Evolutionary conservation across 2,329 filamentous ascomycete species (phyloP), one percentile per base, ranked within the genome.

Genomic region (Scortechinia acanthostroma): DNA sequence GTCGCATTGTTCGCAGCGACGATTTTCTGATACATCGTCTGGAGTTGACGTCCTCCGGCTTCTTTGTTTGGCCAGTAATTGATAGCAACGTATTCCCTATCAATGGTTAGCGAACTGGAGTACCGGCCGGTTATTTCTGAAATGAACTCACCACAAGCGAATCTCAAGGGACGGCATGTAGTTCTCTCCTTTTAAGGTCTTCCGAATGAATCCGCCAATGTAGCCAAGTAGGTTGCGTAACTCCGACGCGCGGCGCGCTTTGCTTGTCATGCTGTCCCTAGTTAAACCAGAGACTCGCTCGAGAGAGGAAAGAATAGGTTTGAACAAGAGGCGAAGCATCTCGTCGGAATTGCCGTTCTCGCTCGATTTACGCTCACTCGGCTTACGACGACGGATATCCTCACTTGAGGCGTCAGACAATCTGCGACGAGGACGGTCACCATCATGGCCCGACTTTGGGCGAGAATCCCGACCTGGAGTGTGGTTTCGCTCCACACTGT

Each of bases 11-110:
- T n/a, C n/a, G n/a, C n/a, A n/a, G n/a, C n/a, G n/a, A n/a, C n/a
- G n/a, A 30, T 10, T 30, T 61, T 64, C 42, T 61, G 51, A 48
- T 62, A 65, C 60, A 64, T 64, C 43, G 56, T 52, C 46, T 59
- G 59, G 20, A 65, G 54, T 49, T 63, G 59, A 16, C 52, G 45
- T 21, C 60, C 60, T 46, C 55, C 17, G 6, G 35, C 35, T 6
- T 67, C 65, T 51, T 67, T 66, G 52, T 70, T 69, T 15, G 67
- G 65, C 66, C 68, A 71, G 49, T 69, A 68, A 20, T 63, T 61
- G 16, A 64, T 62, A 42, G 35, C 14, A 40, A 68, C 66, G 49
- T 66, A 67, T 45, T 65, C 61, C 68, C 67, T 70, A 23, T 25
- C 40, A 30, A 37, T 15, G 47, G 50, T 66, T 49, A 64, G 55